phyloP scores from a whole-genome alignment of 1,139 yeast species.

The Zygotorulaspora mrakii region DNA sequence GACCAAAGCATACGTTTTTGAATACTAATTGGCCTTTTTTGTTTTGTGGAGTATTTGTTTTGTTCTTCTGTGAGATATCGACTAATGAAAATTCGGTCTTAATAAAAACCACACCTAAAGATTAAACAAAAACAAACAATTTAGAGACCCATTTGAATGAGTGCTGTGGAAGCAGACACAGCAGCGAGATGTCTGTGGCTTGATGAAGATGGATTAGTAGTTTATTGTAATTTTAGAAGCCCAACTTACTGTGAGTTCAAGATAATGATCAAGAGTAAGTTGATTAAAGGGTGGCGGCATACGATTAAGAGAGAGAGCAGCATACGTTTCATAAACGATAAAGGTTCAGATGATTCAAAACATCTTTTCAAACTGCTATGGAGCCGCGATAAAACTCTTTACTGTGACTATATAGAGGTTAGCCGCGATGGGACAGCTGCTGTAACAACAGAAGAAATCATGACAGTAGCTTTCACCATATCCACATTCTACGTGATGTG shows the following conservation, averaged over 20 bases:
- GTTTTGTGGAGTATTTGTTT: conserved; percentile 1
- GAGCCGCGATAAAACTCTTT: conserved; percentile 5
- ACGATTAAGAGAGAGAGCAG: conserved; percentile 4
- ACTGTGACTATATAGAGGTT: conserved; percentile 12
- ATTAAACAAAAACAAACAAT: background rate
- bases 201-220: background rate
- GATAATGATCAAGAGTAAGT: conserved; percentile 4
- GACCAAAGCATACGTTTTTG: conserved; percentile 13
- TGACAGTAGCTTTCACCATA: conserved; percentile 10
- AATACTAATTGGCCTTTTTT: no score
- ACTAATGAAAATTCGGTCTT: background rate
- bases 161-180: background rate
- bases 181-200: background rate
- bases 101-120: background rate
- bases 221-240: background rate
- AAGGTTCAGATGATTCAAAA: background rate
- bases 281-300: conserved; percentile 9
- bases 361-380: conserved; percentile 7
- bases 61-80: background rate
- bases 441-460: conserved; percentile 6
- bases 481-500: conserved; percentile 11
- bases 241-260: conserved; percentile 1
- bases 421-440: conserved; percentile 2
- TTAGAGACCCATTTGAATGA: background rate
- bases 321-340: conserved; percentile 3